A percentile compares a stretch with the other conserved stretches of the same genome.
Evolutionary conservation across 331 rosid species (phyloP).

Genomic region (Pyracantha coccinea): DNA sequence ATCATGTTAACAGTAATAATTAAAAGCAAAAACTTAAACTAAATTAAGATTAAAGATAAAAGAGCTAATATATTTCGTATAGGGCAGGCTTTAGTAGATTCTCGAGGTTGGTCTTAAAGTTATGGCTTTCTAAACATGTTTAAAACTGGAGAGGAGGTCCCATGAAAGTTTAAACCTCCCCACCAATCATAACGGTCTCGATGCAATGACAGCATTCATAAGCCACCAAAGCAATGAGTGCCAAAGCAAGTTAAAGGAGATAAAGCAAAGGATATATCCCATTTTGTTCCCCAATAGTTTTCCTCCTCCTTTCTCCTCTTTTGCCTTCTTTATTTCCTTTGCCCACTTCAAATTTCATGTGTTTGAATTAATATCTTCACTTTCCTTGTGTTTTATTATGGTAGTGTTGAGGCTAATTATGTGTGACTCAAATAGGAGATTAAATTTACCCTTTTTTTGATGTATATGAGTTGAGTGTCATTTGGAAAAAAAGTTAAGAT

Average conservation of each 20-base stretch:
- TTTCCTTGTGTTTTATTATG: background rate
- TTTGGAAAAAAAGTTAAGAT: no score
- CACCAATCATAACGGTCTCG: slow-evolving; percentile 18
- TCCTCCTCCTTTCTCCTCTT: background rate
- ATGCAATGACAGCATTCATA: slow-evolving; percentile 6
- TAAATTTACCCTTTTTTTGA: no score
- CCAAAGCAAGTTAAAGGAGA: slow-evolving; percentile 65
- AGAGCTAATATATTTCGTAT: slow-evolving; percentile 7
- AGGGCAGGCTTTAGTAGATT: slow-evolving; percentile 33
- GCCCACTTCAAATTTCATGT: slow-evolving; percentile 3
- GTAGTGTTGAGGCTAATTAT: no score
- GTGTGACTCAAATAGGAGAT: no score
- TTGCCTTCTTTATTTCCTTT: slow-evolving; percentile 9
- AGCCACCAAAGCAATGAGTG: slow-evolving; percentile 38
- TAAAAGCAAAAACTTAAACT: slow-evolving; percentile 2
- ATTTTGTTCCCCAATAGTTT: slow-evolving; percentile 1
- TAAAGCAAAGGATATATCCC: slow-evolving; percentile 23
- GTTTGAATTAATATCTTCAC: background rate
- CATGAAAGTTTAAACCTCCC: background rate
- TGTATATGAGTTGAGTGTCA: no score
- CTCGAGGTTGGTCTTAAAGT: slow-evolving; percentile 64
- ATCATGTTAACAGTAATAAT: slow-evolving; percentile 9
- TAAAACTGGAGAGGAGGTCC: slow-evolving; percentile 17
- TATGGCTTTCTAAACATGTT: slow-evolving; percentile 32
- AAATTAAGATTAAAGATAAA: slow-evolving; percentile 3